Percentiles rank a stretch among this genome's conserved stretches.
These are phyloP conservation scores for Aspergillus sp. DNA, from an alignment of 2,329 filamentous ascomycete species.

Conservation along the genomic window DNA sequence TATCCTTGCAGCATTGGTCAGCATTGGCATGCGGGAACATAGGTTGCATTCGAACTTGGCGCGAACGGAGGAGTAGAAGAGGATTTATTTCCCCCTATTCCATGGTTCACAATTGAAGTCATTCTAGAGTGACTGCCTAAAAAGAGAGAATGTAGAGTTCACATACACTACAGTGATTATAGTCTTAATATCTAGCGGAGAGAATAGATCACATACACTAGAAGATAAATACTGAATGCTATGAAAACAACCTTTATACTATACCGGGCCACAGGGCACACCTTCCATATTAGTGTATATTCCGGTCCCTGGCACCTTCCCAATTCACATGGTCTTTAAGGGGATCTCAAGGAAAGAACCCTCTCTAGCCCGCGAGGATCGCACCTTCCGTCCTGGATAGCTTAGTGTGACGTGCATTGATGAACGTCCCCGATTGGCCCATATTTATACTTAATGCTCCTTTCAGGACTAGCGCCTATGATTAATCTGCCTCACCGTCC, in stretches of 20 bases:
- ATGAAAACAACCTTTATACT: no score
- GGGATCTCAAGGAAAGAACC: no score
- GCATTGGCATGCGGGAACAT: constrained; percentile 75
- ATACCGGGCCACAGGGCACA: no score
- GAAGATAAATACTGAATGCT: no score
- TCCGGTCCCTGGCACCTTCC: no score
- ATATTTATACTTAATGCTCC: background rate
- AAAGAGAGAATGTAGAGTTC: no score
- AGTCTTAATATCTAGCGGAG: no score
- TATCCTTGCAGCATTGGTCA: constrained; percentile 59
- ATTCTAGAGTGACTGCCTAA: no score
- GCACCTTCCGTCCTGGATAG: background rate
- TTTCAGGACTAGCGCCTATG: background rate
- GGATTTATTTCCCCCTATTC: background rate
- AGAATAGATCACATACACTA: no score
- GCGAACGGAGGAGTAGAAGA: constrained; percentile 21
- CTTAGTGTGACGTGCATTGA: background rate
- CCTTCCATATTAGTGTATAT: no score
- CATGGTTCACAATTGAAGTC: no score
- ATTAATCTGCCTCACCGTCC: background rate
- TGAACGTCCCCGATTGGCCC: background rate
- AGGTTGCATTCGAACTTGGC: constrained; percentile 70
- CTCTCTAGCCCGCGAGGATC: background rate
- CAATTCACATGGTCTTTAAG: no score
- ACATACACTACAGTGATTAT: background rate